These are phyloP conservation scores for Xylaria sp. DNA, from an alignment of 2,329 filamentous ascomycete species.

Conservation along the genomic window DNA sequence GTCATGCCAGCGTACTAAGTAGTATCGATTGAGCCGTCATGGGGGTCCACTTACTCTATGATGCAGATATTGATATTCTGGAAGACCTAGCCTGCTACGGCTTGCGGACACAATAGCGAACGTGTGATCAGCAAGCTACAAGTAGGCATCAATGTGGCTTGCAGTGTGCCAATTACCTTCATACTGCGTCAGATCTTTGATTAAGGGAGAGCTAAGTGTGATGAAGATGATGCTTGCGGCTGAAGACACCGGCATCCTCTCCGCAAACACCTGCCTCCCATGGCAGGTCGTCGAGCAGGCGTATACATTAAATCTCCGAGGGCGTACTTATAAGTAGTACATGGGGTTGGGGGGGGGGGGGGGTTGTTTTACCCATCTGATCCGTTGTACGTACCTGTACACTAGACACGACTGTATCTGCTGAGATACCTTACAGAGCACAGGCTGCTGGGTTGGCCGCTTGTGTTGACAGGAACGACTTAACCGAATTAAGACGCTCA, in stretches of 20 bases:
- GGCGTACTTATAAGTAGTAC: too few relatives aligned
- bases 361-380: not conserved
- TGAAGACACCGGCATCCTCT: constrained; percentile 24
- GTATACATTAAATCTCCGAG: not conserved
- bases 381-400: not conserved
- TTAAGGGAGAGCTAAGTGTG: constrained; percentile 15
- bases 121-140: constrained; percentile 13
- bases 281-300: not conserved
- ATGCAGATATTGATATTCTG: not conserved
- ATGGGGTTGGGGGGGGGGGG: too few relatives aligned
- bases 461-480: constrained; percentile 19
- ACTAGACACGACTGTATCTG: not conserved
- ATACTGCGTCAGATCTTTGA: constrained; percentile 14
- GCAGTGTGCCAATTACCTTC: constrained; percentile 18
- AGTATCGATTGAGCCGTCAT: not conserved
- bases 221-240: constrained; percentile 26
- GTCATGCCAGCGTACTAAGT: not conserved
- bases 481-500: not conserved
- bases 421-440: not conserved
- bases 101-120: not conserved
- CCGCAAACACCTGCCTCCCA: constrained; percentile 15
- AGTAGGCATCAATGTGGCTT: constrained; percentile 24
- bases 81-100: constrained; percentile 1
- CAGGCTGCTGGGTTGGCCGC: constrained; percentile 14
- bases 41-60: not conserved